Evolutionary conservation across 2,329 filamentous ascomycete genomes (phyloP), one percentile per base, ranked within the genome.

Genomic region (Paraphoma chrysanthemicola): DNA sequence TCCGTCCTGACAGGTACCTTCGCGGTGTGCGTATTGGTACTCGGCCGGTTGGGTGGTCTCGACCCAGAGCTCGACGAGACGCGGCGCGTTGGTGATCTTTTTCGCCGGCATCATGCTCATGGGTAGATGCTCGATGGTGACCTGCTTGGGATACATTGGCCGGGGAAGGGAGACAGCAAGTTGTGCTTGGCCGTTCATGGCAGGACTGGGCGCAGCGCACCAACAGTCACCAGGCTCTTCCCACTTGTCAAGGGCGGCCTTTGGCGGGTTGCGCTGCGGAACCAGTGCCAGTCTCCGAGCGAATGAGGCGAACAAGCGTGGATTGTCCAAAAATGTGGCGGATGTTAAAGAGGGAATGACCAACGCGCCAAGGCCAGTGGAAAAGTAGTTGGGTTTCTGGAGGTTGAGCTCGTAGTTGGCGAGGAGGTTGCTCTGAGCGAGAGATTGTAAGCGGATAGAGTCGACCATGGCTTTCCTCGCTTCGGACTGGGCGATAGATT

Each of bases 181-280:
- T 51, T 87, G 85, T 1, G 88, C 86, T 38, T 87, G 86, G 47
- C 83, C 82, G 7, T 82, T 81, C 14, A 82, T 78, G 0, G 78
- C 77, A 3, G 57, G 60, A 23, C 61, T 64, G 80, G 83, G 48
- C 9, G 80, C 76, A 4, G 89, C 88, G 74, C 94, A 98, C 90
- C 92, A 98, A 76, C 92, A 96, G 59, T 98, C 91, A 17, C 90
- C 91, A 33, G 89, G 84, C 47, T 96, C 91, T 9, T 88, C 81
- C 92, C 93, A 97, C 3, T 81, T 78, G 1, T 77, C 72, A 2
- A 97, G 81, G 0, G 90, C 92, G 0, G 81, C 75, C n/a, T 79
- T 68, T 0, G 83, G 82, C 1, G 82, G 78, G 17, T 67, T 67
- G 74, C 68, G 64, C 65, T 44, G 49, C 50, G 66, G 51, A 10